Percentiles rank a stretch among this genome's conserved stretches.
These are phyloP conservation scores for Cyclotella baltica DNA, from an alignment of 108 stramenopile genomes.

Conservation along the genomic window DNA sequence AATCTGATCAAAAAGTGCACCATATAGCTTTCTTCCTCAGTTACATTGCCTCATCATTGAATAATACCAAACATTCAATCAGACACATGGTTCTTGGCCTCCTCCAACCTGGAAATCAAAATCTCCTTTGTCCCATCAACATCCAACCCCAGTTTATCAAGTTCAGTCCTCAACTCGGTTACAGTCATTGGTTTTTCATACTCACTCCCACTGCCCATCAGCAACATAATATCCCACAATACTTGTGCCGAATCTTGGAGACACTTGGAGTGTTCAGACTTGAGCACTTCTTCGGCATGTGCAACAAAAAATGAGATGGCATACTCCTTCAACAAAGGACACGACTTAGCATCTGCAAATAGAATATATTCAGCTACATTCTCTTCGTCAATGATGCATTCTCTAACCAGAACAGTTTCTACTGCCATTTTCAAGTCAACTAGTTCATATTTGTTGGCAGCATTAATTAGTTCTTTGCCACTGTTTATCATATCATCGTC, in stretches of 20 bases:
- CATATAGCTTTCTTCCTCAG: too few relatives aligned
- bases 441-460: constrained; percentile 24
- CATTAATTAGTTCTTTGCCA: constrained; percentile 21
- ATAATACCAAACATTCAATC: too few relatives aligned
- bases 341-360: constrained; percentile 27
- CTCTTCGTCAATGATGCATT: neutral
- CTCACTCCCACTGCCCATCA: neutral
- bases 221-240: neutral
- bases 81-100: neutral
- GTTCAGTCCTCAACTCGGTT: neutral
- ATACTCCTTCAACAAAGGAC: constrained; percentile 17
- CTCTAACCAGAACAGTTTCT: constrained; percentile 7
- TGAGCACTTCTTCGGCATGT: neutral
- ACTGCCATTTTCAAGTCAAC: constrained; percentile 16
- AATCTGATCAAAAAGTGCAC: too few relatives aligned
- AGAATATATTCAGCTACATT: constrained; percentile 14
- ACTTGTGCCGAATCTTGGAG: constrained; percentile 5
- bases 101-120: constrained; percentile 1
- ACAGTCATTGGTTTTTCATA: neutral
- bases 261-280: constrained; percentile 1
- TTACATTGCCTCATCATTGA: too few relatives aligned
- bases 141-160: constrained; percentile 12
- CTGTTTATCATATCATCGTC: neutral
- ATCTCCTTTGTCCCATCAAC: constrained; percentile 24
- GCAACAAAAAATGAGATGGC: constrained; percentile 14